Base-by-base conservation (phyloP, 2,329 filamentous ascomycete species). In the Lecanicillium sp. region DNA sequence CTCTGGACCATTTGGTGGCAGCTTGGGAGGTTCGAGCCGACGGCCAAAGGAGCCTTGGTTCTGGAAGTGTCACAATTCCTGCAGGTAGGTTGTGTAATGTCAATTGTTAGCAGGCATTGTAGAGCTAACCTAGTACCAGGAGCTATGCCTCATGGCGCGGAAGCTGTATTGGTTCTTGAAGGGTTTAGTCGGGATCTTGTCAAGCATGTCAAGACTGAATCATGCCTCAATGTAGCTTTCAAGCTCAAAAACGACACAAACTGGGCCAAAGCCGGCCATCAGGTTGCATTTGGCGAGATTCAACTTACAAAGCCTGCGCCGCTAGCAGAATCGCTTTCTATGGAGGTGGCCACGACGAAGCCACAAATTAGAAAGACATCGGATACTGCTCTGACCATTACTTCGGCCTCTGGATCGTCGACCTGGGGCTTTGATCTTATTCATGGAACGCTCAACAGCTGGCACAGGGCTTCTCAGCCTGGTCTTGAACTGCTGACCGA, bases 251-350 rank as follows among this genome's bases (percentile, higher is more conserved):
- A 61, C 25, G 48, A 58, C 35, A 67, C 68, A 2, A 54, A 55
- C 28, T 83, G 78, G 79, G 65, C 68, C 33, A 43, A 63, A 2
- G 58, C 65, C 0, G 64, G 71, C 5, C 70, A 75, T 40, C 60
- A 70, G 29, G 59, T 78, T 22, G 71, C 73, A 5, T 71, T 68
- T 37, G 68, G 65, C 14, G 62, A 74, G 45, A 37, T 73, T 1
- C 59, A 53, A 5, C 52, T 73, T n/a, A 54, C 49, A 19, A 55
- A 53, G 6, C 57, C 62, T 0, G 39, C 40, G 4, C 50, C 57
- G 9, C 46, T 65, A 25, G 38, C 51, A 2, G 38, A 50, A 3
- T 42, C 52, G 3, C 40, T 45, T 11, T 29, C 45, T 2, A 22
- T 43, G 12, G 43, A 48, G 31, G 29, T 40, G 20, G 28, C 47